Evolutionary conservation across 441 rosid species (phyloP), one percentile per base, ranked within the genome.

Genomic region (Daphne laureola): DNA sequence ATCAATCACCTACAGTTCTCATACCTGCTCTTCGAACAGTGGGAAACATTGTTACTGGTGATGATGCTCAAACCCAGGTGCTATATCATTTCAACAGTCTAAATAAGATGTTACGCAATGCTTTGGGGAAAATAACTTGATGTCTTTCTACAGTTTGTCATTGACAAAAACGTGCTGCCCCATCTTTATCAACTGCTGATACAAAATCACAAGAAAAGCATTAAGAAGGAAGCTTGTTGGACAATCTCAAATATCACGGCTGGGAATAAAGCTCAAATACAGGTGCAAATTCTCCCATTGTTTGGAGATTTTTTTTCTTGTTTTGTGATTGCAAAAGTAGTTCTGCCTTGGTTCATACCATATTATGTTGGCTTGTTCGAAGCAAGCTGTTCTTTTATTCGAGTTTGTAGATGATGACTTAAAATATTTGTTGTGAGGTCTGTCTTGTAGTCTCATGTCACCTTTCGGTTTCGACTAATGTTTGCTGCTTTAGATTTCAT

Each of bases 171-270:
- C 9, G 83, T 75, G 49, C 86, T 78, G 17, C 79, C 79, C 4
- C 68, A 70, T 52, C 79, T 78, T 21, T 69, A 71, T 54, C 76
- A 73, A 71, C 74, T 78, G 65, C 78, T 78, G 43, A 59, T 75
- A n/a, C 78, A 70, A 70, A 80, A 75, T 67, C 80, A 74, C 72
- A 80, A 78, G 69, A 78, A 80, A 65, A 78, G 83, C 65, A 78
- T 80, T 2, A 77, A 75, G 66, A 80, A 80, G 38, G 86, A 80
- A 67, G 86, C 86, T 57, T 80, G 86, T 67, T 80, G 86, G 86
- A 75, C 86, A 25, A 75, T 80, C 61, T 80, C 86, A 40, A 80
- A 80, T 73, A 78, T 80, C 49, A 78, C 86, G 53, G 86, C 86
- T 45, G 86, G 86, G 45, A 80, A 73, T 58, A 73, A 53, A 71